phyloP scores from a whole-genome alignment of 768 basidiomycete species.

The Pholiota conissans region DNA sequence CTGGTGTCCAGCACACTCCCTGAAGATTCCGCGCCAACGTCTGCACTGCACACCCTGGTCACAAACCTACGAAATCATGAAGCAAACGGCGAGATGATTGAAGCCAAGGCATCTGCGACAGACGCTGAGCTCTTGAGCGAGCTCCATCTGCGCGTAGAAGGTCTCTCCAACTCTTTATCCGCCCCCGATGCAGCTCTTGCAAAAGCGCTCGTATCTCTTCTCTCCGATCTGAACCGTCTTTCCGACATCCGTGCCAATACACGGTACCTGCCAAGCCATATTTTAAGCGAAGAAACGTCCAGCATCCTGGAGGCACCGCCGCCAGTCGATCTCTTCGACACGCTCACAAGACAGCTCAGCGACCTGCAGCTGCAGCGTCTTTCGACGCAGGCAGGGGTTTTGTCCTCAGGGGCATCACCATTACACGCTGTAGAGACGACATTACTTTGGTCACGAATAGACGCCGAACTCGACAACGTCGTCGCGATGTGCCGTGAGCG shows the following conservation, averaged over 20 bases:
- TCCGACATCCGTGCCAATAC: conserved; percentile 40
- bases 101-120: conserved; percentile 36
- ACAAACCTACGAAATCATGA: conserved; percentile 58
- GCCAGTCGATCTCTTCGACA: conserved; percentile 49
- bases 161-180: conserved; percentile 41
- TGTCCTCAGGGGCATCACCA: conserved; percentile 41
- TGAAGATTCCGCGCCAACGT: conserved; percentile 38
- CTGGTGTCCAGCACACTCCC: conserved; percentile 26
- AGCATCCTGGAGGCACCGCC: conserved; percentile 24
- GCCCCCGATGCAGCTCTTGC: conserved; percentile 62
- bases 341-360: conserved; percentile 66
- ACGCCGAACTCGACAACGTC: conserved; percentile 71
- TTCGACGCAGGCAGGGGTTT: conserved; percentile 37
- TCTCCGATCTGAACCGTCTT: conserved; percentile 67
- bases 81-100: conserved; percentile 43
- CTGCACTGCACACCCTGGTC: conserved; percentile 63
- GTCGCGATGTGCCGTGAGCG: conserved; percentile 66
- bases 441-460: conserved; percentile 74
- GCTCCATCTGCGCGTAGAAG: conserved; percentile 54
- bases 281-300: conserved; percentile 13
- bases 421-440: conserved; percentile 56
- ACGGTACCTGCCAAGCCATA: conserved; percentile 13
- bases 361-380: conserved; percentile 63
- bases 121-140: conserved; percentile 61
- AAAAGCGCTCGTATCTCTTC: conserved; percentile 64